Percentiles rank a stretch among this genome's conserved stretches.
phyloP scores from a whole-genome alignment of 345 rosid species.

The Salix purpurea region DNA sequence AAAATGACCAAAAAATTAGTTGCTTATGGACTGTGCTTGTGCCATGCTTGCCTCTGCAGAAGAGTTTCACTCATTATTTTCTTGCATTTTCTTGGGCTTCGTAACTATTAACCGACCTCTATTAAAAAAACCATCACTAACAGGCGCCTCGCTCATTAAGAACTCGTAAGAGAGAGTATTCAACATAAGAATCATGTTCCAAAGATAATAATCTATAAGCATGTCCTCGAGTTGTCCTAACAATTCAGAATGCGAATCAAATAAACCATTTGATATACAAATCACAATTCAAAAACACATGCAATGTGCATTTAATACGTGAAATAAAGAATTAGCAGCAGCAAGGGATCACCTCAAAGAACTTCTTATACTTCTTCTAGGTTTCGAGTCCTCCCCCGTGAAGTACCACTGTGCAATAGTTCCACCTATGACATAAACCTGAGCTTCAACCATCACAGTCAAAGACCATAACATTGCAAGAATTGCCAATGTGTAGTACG shows the following conservation, averaged over 20 bases:
- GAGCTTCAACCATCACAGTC: conserved; percentile 70
- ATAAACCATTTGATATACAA: neutral
- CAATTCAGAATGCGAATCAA: neutral
- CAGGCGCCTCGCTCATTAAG: neutral
- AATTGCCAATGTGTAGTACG: conserved; percentile 69
- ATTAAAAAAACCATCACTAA: neutral
- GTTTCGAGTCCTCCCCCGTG: conserved; percentile 62
- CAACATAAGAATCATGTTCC: neutral
- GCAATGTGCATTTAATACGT: neutral
- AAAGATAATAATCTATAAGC: neutral
- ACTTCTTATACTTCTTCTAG: conserved; percentile 61
- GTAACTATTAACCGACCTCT: too few relatives aligned
- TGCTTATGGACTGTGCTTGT: too few relatives aligned
- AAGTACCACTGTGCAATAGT: conserved; percentile 88
- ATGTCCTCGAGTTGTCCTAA: neutral
- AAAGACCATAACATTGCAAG: conserved; percentile 90
- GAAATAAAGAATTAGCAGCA: neutral
- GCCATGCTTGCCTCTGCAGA: too few relatives aligned
- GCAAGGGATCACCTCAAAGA: conserved; percentile 60
- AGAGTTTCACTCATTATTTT: too few relatives aligned
- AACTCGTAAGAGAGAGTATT: neutral
- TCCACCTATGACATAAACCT: conserved; percentile 83
- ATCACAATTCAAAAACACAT: neutral
- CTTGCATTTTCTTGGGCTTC: too few relatives aligned
- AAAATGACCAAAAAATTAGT: too few relatives aligned